Percentiles rank a stretch among this genome's conserved stretches.
These are phyloP conservation scores for Aechmea fasciata DNA, from an alignment of 176 grass and related monocot species.

Conservation along the genomic window DNA sequence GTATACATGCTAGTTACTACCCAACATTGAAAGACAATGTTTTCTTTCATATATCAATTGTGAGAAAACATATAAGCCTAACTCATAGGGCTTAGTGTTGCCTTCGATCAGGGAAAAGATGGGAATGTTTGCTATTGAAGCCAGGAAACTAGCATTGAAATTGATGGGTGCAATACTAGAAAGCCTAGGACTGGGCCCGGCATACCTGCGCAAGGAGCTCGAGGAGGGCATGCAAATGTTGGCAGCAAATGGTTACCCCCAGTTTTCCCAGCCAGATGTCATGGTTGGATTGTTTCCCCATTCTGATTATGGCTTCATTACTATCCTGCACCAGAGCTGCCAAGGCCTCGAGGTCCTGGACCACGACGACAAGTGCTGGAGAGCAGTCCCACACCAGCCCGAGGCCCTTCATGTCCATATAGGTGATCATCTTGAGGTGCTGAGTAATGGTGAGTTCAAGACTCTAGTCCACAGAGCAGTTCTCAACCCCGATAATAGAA, in stretches of 20 bases:
- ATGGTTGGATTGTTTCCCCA: conserved; percentile 47
- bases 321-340: conserved; percentile 51
- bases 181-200: conserved; percentile 38
- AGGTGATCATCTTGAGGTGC: conserved; percentile 57
- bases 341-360: conserved; percentile 56
- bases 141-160: conserved; percentile 31
- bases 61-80: background rate
- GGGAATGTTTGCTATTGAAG: conserved; percentile 37
- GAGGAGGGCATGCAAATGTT: conserved; percentile 51
- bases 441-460: conserved; percentile 63
- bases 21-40: too few species aligned
- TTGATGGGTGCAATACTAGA: conserved; percentile 48
- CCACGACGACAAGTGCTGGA: conserved; percentile 27
- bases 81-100: conserved; percentile 6
- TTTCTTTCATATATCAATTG: too few species aligned
- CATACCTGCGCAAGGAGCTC: conserved; percentile 42
- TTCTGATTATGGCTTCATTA: conserved; percentile 68
- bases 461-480: conserved; percentile 57
- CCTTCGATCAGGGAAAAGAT: conserved; percentile 45
- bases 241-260: conserved; percentile 43
- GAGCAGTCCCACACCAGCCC: conserved; percentile 17
- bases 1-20: conserved; percentile 11
- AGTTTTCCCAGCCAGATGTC: conserved; percentile 18
- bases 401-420: conserved; percentile 53
- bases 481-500: conserved; percentile 28